These are phyloP conservation scores for Xerocomus amazonicus DNA, from an alignment of 1,284 basidiomycete genomes.

Conservation along the genomic window DNA sequence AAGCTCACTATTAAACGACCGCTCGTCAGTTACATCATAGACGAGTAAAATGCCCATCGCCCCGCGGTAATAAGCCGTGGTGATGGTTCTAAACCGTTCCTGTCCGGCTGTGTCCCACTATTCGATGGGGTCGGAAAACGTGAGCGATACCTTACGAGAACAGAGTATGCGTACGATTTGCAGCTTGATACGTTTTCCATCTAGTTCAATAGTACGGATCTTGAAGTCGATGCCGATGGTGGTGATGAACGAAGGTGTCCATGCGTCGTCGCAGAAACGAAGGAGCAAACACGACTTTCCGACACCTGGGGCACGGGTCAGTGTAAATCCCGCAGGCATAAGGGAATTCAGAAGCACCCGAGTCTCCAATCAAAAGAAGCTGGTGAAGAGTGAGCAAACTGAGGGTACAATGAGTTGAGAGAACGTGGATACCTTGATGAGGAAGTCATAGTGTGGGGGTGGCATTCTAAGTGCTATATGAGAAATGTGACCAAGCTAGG, in stretches of 20 bases:
- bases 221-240: constrained; percentile 98
- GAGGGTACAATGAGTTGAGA: neutral
- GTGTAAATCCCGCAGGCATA: neutral
- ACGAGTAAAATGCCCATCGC: constrained; percentile 99
- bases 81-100: constrained; percentile 99
- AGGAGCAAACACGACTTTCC: constrained; percentile 98
- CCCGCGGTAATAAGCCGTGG: constrained; percentile 99
- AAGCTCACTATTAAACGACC: constrained; percentile 91
- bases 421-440: constrained; percentile 71
- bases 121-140: neutral
- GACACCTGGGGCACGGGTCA: constrained; percentile 58
- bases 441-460: constrained; percentile 85
- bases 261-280: constrained; percentile 99
- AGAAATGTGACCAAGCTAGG: neutral
- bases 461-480: constrained; percentile 49
- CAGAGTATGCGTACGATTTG: constrained; percentile 72
- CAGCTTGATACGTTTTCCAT: constrained; percentile 94
- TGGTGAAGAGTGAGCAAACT: constrained; percentile 31
- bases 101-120: constrained; percentile 99
- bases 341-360: constrained; percentile 51
- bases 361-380: constrained; percentile 96
- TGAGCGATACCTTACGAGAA: constrained; percentile 7
- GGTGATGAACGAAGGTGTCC: constrained; percentile 99
- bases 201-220: constrained; percentile 95
- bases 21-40: constrained; percentile 98